Percentiles rank a stretch among this genome's conserved stretches.
Evolutionary conservation across 2,329 filamentous ascomycete genomes (phyloP).

Genomic region (Xylariaceae sp.): DNA sequence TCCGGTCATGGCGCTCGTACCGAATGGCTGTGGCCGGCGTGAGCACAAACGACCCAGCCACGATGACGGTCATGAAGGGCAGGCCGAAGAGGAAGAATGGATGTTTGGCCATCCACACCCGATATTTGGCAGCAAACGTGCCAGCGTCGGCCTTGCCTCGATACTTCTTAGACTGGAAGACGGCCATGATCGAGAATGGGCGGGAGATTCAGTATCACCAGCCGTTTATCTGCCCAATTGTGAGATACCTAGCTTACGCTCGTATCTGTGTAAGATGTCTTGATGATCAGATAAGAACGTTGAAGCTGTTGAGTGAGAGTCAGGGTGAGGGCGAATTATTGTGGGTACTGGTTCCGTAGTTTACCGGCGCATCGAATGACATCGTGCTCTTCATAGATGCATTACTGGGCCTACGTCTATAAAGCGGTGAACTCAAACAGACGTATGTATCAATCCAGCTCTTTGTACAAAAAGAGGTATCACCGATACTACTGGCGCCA

Average conservation of each 20-base stretch:
- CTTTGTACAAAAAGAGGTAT: too few relatives aligned
- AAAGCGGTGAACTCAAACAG: too few relatives aligned
- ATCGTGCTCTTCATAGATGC: too few relatives aligned
- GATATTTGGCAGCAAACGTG: slow-evolving; percentile 71
- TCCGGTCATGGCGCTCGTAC: slow-evolving; percentile 89
- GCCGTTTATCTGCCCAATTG: not conserved
- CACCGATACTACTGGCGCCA: not conserved
- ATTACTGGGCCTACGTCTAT: too few relatives aligned
- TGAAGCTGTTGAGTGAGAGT: too few relatives aligned
- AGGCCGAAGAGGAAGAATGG: slow-evolving; percentile 92
- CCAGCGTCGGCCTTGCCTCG: slow-evolving; percentile 60
- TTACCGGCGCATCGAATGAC: too few relatives aligned
- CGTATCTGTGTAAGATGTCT: not conserved
- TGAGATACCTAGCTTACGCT: not conserved
- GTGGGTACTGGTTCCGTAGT: too few relatives aligned
- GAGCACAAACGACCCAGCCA: slow-evolving; percentile 87
- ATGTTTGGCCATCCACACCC: slow-evolving; percentile 65
- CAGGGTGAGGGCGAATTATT: too few relatives aligned
- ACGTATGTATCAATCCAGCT: too few relatives aligned
- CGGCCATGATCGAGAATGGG: slow-evolving; percentile 43
- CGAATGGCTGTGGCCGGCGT: slow-evolving; percentile 90
- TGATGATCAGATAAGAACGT: not conserved
- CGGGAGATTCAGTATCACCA: not conserved
- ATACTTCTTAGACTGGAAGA: slow-evolving; percentile 67
- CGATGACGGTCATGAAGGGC: slow-evolving; percentile 84